Evolutionary conservation across 176 grass and related monocot genomes (phyloP).

Genomic region (Carex myosuroides): DNA sequence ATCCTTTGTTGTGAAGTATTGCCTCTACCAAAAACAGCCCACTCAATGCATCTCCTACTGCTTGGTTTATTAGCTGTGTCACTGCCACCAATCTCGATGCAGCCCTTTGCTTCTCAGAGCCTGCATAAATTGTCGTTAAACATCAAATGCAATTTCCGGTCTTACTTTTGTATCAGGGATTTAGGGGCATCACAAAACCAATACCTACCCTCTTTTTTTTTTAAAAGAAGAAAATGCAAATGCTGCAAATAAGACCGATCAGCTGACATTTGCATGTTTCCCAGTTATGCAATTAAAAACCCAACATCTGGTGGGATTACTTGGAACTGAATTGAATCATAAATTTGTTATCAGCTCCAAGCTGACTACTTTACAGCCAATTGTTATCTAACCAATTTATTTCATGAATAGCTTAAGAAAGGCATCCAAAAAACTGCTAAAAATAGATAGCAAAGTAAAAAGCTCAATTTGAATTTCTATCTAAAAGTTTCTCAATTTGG

Average conservation of each 20-base stretch:
- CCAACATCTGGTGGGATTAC: neutral
- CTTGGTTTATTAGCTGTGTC: slow-evolving; percentile 85
- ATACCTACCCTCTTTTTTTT: neutral
- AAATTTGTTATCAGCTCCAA: neutral
- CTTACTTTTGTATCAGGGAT: neutral
- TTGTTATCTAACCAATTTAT: neutral
- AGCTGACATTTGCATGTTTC: neutral
- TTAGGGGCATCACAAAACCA: neutral
- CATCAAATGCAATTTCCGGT: neutral
- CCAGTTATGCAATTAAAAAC: neutral
- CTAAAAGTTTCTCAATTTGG: neutral
- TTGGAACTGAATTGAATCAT: neutral
- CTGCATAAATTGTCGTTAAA: slow-evolving; percentile 16
- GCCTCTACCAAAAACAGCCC: slow-evolving; percentile 84
- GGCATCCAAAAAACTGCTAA: neutral
- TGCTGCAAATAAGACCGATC: neutral
- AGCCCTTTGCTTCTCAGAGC: slow-evolving; percentile 49
- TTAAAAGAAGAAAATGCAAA: neutral
- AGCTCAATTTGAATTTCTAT: neutral
- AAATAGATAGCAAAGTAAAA: neutral
- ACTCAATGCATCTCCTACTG: slow-evolving; percentile 85
- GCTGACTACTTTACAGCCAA: neutral
- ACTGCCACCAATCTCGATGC: slow-evolving; percentile 56
- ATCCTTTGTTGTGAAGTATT: slow-evolving; percentile 70
- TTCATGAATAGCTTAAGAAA: neutral